phyloP scores from a whole-genome alignment of 208 protist genomes.

The Leishmania lainsoni region DNA sequence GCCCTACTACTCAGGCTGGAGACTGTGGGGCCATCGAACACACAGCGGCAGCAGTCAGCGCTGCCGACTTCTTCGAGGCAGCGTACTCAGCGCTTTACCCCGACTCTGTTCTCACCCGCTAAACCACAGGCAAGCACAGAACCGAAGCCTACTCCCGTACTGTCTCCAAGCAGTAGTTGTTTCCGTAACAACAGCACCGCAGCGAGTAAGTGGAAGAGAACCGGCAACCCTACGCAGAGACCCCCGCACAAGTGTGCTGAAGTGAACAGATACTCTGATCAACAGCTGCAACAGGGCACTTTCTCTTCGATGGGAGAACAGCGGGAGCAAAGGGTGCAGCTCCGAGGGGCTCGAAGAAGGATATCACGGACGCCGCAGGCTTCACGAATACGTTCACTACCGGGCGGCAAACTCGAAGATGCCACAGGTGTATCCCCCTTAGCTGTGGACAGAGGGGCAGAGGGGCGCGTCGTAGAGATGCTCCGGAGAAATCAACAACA shows the following conservation, averaged over 20 bases:
- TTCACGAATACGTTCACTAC: slow-evolving; percentile 14
- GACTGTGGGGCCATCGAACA: neutral
- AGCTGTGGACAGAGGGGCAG: slow-evolving; percentile 23
- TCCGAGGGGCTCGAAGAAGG: neutral
- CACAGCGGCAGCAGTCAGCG: neutral
- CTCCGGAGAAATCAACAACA: slow-evolving; percentile 29
- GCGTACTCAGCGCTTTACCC: neutral
- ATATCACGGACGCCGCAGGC: neutral
- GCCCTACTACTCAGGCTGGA: neutral
- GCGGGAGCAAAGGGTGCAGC: neutral
- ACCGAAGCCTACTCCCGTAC: neutral
- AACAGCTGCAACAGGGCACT: neutral
- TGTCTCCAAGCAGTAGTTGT: neutral
- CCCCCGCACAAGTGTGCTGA: neutral
- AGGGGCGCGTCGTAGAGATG: slow-evolving; percentile 42
- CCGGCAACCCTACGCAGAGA: neutral
- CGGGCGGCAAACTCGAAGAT: slow-evolving; percentile 20
- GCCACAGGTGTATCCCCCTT: slow-evolving; percentile 28
- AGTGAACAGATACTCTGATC: neutral
- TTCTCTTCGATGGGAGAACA: neutral
- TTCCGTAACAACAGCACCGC: neutral
- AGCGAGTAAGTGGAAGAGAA: neutral
- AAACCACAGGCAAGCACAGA: neutral
- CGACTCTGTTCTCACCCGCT: neutral
- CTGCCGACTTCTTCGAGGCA: neutral